Evolutionary conservation across 306 rosid genomes (phyloP), one percentile per base, ranked within the genome.

Genomic region (Malus asiatica): DNA sequence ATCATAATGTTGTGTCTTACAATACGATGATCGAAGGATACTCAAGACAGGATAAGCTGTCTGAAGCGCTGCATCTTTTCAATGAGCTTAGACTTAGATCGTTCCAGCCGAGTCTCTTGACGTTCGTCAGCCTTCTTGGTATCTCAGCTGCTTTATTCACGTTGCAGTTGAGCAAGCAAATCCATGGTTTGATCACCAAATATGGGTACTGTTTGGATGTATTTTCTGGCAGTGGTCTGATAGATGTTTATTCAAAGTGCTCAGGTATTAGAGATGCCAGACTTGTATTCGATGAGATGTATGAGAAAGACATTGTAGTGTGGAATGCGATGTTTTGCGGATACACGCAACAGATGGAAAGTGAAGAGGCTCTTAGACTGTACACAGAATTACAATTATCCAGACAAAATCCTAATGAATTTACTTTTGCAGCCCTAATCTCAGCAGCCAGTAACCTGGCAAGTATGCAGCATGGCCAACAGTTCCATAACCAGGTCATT

Each of bases 11-110:
- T 75, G 90, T 93, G 72, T 91, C 97, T 72, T 93, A 87, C 83
- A 93, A 91, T 86, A 93, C 98, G 71, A 90, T 93, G 93, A 91
- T 93, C 72, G 97, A 93, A 78, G 98, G 98, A 73, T 93, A 90
- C 78, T 86, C 94, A 25, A 84, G 86, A 61, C 89, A 87, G 70
- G 86, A 84, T 61, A 83, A 87, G 81, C 9, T 87, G 78, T 45
- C 66, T 75, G 91, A 88, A 88, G 91, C 93, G 69, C 69, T 90
- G 83, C 84, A 77, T 73, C 86, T 93, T 83, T 93, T 93, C 52
- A 77, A 2, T 1, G 80, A 83, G 78, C 86, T 91, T 94, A 90
- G 94, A 85, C 66, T 78, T 79, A 84, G 80, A 83, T 81, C 78
- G 77, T 67, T 71, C 66, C 82, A 84, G 60, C 97, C 94, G 22